These are phyloP conservation scores for Lachnellula hyalina DNA, from an alignment of 2,329 filamentous ascomycete genomes.

Conservation along the genomic window DNA sequence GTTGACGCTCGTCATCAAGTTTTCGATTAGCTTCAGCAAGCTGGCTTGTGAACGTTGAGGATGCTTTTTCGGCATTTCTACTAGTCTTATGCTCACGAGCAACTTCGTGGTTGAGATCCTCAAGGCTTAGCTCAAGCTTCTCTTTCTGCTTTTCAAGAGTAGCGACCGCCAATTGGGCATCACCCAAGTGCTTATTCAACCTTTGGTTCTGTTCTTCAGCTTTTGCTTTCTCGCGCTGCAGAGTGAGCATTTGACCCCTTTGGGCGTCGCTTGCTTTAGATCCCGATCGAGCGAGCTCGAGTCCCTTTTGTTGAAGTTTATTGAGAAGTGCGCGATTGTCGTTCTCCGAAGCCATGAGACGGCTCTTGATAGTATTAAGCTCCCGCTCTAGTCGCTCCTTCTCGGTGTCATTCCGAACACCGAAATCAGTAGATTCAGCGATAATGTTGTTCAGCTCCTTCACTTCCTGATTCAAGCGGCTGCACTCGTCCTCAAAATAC, in stretches of 20 bases:
- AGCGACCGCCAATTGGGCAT: slow-evolving; percentile 75
- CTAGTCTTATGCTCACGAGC: slow-evolving; percentile 84
- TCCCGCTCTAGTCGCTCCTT: slow-evolving; percentile 92
- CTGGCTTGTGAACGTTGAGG: slow-evolving; percentile 74
- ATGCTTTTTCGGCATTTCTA: slow-evolving; percentile 82
- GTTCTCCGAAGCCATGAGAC: slow-evolving; percentile 87
- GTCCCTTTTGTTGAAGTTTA: slow-evolving; percentile 93
- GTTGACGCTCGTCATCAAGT: slow-evolving; percentile 82
- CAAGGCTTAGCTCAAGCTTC: slow-evolving; percentile 79
- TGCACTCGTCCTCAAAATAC: slow-evolving; percentile 75
- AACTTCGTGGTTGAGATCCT: slow-evolving; percentile 90
- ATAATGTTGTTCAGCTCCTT: slow-evolving; percentile 84
- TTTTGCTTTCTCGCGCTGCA: slow-evolving; percentile 79
- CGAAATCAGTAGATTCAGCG: slow-evolving; percentile 82
- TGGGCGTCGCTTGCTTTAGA: slow-evolving; percentile 82
- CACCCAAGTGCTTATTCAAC: slow-evolving; percentile 77
- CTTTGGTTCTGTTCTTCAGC: slow-evolving; percentile 78
- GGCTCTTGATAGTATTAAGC: slow-evolving; percentile 82
- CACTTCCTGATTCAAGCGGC: slow-evolving; percentile 70
- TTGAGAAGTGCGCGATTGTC: slow-evolving; percentile 94
- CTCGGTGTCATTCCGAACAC: slow-evolving; percentile 83
- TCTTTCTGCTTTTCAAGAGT: slow-evolving; percentile 91
- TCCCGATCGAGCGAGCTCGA: slow-evolving; percentile 88
- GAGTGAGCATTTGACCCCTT: slow-evolving; percentile 65
- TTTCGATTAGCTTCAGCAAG: slow-evolving; percentile 85